These are phyloP conservation scores for Hymenoscyphus linearis DNA, from an alignment of 2,329 filamentous ascomycete genomes.

Conservation along the genomic window DNA sequence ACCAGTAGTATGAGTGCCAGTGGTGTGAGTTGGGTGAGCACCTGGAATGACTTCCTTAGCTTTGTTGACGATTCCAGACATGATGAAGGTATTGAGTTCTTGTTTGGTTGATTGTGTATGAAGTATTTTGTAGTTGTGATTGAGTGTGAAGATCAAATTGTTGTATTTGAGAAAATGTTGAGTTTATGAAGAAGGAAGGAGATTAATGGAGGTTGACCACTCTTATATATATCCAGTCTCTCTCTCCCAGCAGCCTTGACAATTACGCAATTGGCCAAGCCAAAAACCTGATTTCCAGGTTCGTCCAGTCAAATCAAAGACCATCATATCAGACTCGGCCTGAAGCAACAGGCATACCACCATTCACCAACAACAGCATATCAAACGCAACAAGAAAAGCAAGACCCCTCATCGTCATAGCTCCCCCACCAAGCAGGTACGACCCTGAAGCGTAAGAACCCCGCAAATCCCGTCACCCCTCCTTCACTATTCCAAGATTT, in stretches of 20 bases:
- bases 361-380: not conserved
- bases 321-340: not conserved
- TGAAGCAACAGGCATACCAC: not conserved
- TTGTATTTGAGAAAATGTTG: not conserved
- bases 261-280: not conserved
- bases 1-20: constrained; percentile 7
- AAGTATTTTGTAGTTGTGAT: not conserved
- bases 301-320: not conserved
- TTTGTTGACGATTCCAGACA: constrained; percentile 43
- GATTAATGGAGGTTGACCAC: not conserved
- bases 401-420: not conserved
- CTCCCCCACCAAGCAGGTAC: not conserved
- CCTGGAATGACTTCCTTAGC: constrained; percentile 39
- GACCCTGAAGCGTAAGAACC: not conserved
- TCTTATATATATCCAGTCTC: not conserved
- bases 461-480: not conserved
- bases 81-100: constrained; percentile 28
- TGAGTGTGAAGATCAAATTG: not conserved
- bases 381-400: not conserved
- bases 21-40: constrained; percentile 12
- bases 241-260: not conserved
- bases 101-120: not conserved
- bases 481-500: not conserved
- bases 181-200: not conserved
- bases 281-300: constrained; percentile 1